A percentile compares a stretch with the other conserved stretches of the same genome.
Conservation (phyloP, 208 protist genomes). For the Eutreptiella sp. region DNA sequence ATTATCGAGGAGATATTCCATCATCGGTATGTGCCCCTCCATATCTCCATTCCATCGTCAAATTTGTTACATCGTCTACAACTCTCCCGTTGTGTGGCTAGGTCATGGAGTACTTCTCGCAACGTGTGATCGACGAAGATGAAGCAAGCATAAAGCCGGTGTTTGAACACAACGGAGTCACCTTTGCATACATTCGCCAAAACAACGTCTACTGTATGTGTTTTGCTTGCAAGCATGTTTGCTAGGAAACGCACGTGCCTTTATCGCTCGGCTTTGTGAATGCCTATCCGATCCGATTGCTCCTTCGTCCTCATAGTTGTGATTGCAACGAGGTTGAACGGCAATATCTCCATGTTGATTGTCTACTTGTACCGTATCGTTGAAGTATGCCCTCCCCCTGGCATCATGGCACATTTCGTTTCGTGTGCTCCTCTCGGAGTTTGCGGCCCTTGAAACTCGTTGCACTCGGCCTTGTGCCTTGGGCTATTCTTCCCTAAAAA, state of each 20-base stretch:
- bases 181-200: conserved; percentile 88
- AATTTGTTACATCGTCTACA: no score
- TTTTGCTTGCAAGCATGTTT: not conserved
- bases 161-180: conserved; percentile 80
- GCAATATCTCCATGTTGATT: conserved; percentile 82
- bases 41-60: no score
- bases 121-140: conserved; percentile 83
- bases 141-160: conserved; percentile 79
- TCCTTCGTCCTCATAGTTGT: conserved; percentile 51
- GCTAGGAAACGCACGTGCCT: not conserved
- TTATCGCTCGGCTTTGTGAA: not conserved
- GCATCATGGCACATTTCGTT: no score
- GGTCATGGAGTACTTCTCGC: no score
- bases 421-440: no score
- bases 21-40: conserved; percentile 61
- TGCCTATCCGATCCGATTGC: not conserved
- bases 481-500: no score
- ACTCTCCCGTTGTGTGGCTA: no score
- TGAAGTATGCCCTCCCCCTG: no score
- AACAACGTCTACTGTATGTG: conserved; percentile 79
- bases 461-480: no score
- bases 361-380: conserved; percentile 86
- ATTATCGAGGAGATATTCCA: conserved; percentile 89
- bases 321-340: conserved; percentile 87
- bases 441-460: no score